Evolutionary conservation across 2,329 filamentous ascomycete species (phyloP), one percentile per base, ranked within the genome.

Genomic region (Gremmenia infestans): DNA sequence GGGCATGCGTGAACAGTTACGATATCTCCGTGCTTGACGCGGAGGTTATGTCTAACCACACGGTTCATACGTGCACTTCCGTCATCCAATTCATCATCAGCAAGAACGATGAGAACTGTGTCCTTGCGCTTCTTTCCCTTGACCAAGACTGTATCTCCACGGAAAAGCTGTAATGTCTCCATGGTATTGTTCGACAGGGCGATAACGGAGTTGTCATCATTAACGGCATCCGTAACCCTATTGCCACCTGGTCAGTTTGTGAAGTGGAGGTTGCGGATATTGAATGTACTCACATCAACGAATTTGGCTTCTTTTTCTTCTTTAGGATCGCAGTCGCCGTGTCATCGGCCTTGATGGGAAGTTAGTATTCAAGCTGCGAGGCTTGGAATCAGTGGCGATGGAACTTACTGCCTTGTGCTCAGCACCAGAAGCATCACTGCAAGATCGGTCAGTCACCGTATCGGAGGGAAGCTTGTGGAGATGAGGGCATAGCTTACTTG

Each of bases 261-360:
- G 39, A 72, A 59, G 58, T 52, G 46, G 42, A 72, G 58, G 58
- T 61, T 58, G 12, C 35, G 36, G 3, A 25, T 19, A 48, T 50
- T 36, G 43, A 48, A 59, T 62, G 39, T 67, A 74, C 87, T 74
- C 81, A 96, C 91, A 99, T 96, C 74, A 99, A 78, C 71, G 93
- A 95, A 78, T 99, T 99, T 68, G 92, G 92, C 90, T 99, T 99
- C 92, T 99, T 99, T 88, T 99, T 99, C 84, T 97, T 97, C 81
- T 97, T 97, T 70, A 99, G 84, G 68, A 99, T 99, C 66, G 94
- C 94, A 47, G 94, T 99, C 52, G 94, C 85, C 60, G 87, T 91
- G 72, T 96, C 94, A 73, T 97, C 89, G 69, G 91, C 86, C 86
- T 95, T 69, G 57, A 62, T 46, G 32, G 43, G 35, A 58, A 57